Evolutionary conservation across 1,139 yeast species (phyloP).

Genomic region (Hanseniaspora uvarum): DNA sequence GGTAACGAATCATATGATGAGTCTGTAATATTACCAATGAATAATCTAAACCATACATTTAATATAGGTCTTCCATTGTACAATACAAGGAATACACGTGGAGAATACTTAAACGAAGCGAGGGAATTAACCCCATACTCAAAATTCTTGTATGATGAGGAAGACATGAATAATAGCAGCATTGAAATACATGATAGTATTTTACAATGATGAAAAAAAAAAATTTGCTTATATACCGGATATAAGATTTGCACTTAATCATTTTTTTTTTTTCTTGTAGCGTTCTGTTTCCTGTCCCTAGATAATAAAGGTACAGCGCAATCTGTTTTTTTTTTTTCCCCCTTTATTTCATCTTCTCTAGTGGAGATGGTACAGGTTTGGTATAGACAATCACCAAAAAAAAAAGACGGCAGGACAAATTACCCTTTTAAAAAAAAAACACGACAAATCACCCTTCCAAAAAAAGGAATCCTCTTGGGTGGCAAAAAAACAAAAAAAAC

Average conservation of each 20-base stretch:
- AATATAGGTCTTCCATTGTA: not conserved
- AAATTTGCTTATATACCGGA: not conserved
- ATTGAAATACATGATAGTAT: not conserved
- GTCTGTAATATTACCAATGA: not conserved
- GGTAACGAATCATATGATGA: constrained; percentile 2
- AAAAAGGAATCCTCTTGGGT: not conserved
- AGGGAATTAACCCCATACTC: constrained; percentile 8
- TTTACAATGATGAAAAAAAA: not conserved
- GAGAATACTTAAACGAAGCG: constrained; percentile 7
- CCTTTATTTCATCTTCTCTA: too few relatives aligned
- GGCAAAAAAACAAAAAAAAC: not conserved
- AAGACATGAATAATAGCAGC: not conserved
- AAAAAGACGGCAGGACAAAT: too few relatives aligned
- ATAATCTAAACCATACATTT: not conserved
- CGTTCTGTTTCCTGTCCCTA: not conserved
- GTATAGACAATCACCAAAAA: too few relatives aligned
- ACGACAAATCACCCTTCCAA: too few relatives aligned
- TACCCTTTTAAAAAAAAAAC: not conserved
- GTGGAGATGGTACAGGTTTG: too few relatives aligned
- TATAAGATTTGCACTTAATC: not conserved
- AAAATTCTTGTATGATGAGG: not conserved
- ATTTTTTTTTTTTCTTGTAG: not conserved
- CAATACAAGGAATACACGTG: not conserved
- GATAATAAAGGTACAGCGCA: too few relatives aligned
- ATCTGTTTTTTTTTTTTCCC: not conserved